These are phyloP conservation scores for Avena insularis DNA, from an alignment of 176 grass and related monocot species.

Conservation along the genomic window DNA sequence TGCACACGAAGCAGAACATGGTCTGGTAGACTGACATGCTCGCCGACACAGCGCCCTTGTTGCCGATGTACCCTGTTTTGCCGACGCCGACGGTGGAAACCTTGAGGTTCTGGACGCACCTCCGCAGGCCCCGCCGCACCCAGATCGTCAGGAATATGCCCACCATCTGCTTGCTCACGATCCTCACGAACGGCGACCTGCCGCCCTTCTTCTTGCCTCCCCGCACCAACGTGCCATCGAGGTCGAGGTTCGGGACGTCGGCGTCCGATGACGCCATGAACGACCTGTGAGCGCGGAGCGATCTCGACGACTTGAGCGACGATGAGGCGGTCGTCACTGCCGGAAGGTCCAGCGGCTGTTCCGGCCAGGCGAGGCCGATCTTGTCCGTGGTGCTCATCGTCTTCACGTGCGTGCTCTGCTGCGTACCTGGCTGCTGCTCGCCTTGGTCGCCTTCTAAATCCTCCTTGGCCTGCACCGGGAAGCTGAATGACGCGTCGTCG, in stretches of 20 bases:
- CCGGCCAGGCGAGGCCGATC: slow-evolving; percentile 84
- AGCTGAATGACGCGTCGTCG: slow-evolving; percentile 55
- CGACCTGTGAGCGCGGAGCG: slow-evolving; percentile 40
- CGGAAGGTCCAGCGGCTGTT: slow-evolving; percentile 80
- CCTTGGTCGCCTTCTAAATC: slow-evolving; percentile 14
- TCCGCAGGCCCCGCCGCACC: slow-evolving; percentile 70
- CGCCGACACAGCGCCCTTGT: slow-evolving; percentile 89
- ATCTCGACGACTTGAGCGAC: slow-evolving; percentile 35
- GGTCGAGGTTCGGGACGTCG: slow-evolving; percentile 35
- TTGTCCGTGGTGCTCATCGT: slow-evolving; percentile 70
- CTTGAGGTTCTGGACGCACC: slow-evolving; percentile 86
- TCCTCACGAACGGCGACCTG: slow-evolving; percentile 71
- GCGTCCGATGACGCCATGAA: slow-evolving; percentile 48
- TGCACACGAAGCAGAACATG: slow-evolving; percentile 92
- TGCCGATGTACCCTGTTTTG: slow-evolving; percentile 97
- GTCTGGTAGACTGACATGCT: slow-evolving; percentile 98
- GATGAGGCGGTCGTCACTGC: slow-evolving; percentile 27
- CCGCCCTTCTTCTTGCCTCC: slow-evolving; percentile 46
- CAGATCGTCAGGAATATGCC: slow-evolving; percentile 84
- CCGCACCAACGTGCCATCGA: not conserved
- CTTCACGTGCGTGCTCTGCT: slow-evolving; percentile 58
- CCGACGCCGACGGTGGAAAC: slow-evolving; percentile 92
- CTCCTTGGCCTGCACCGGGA: not conserved
- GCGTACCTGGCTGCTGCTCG: not conserved
- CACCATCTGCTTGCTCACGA: slow-evolving; percentile 98